These are phyloP conservation scores for Agrocybe pediades DNA, from an alignment of 768 basidiomycete species.

Conservation along the genomic window DNA sequence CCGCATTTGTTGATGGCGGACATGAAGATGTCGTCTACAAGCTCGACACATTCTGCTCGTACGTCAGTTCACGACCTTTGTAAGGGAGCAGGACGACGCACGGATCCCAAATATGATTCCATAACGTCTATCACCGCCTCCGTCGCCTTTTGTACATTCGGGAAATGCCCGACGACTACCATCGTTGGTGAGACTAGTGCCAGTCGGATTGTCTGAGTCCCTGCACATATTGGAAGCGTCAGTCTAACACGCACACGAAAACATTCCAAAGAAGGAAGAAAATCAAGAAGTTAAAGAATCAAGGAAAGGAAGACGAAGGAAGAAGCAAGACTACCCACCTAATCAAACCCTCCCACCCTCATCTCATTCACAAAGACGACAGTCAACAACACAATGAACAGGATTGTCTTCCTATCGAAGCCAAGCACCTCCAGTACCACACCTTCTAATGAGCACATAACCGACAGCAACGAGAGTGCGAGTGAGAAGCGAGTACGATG, in stretches of 20 bases:
- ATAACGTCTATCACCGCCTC: constrained; percentile 75
- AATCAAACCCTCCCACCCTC: constrained; percentile 35
- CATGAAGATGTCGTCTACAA: constrained; percentile 76
- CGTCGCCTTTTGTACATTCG: constrained; percentile 71
- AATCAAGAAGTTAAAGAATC: not conserved
- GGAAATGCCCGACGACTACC: constrained; percentile 83
- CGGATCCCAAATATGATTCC: constrained; percentile 79
- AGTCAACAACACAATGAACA: constrained; percentile 30
- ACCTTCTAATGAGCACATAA: no score
- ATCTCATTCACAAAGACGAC: constrained; percentile 29
- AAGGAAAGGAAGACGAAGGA: not conserved
- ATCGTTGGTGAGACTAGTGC: constrained; percentile 81
- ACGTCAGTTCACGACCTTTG: not conserved
- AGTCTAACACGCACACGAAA: no score
- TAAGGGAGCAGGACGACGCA: constrained; percentile 38
- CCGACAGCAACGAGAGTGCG: no score
- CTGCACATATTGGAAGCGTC: no score
- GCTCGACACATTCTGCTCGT: constrained; percentile 75
- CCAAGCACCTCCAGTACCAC: not conserved
- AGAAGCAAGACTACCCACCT: constrained; percentile 26
- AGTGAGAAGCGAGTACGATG: no score
- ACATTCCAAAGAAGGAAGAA: not conserved
- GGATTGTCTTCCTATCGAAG: not conserved
- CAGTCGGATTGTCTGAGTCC: constrained; percentile 78
- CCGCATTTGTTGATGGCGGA: constrained; percentile 58